Percentiles rank a stretch among this genome's conserved stretches.
phyloP scores from a whole-genome alignment of 768 basidiomycete species.

The Hericium erinaceus region DNA sequence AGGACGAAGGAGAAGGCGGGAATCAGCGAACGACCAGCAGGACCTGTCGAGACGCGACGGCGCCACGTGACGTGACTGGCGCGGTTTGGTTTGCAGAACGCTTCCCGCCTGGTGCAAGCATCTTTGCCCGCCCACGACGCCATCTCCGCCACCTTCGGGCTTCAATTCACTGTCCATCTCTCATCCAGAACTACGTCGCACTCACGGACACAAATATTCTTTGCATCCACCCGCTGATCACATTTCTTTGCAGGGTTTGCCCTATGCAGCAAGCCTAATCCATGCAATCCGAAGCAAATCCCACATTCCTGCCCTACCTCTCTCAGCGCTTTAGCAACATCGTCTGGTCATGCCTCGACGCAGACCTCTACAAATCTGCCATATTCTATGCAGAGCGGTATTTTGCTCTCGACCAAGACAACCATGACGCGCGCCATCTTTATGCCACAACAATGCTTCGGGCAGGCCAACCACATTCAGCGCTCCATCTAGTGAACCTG shows the following conservation, averaged over 20 bases:
- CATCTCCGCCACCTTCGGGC: not conserved
- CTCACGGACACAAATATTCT: not conserved
- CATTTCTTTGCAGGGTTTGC: slow-evolving; percentile 10
- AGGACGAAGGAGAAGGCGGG: not conserved
- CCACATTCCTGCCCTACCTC: slow-evolving; percentile 45
- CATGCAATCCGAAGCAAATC: slow-evolving; percentile 52
- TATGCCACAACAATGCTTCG: slow-evolving; percentile 72
- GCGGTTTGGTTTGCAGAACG: not conserved
- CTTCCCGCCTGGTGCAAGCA: not conserved
- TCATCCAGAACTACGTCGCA: not conserved
- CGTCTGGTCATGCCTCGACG: slow-evolving; percentile 80
- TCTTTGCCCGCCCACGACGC: not conserved
- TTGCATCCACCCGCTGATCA: not conserved
- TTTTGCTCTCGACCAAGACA: slow-evolving; percentile 55
- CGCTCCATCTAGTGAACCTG: slow-evolving; percentile 57
- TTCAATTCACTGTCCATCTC: not conserved
- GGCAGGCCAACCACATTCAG: slow-evolving; percentile 65
- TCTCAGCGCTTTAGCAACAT: slow-evolving; percentile 61
- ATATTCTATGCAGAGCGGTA: slow-evolving; percentile 87
- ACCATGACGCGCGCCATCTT: slow-evolving; percentile 78
- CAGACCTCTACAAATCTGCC: slow-evolving; percentile 68
- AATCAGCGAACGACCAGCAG: not conserved
- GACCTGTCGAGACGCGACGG: not conserved
- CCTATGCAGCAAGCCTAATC: slow-evolving; percentile 21
- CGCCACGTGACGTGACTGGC: not conserved